A percentile compares a stretch with the other conserved stretches of the same genome.
phyloP scores from a whole-genome alignment of 129 eudicot genomes.

The Silybum marianum region DNA sequence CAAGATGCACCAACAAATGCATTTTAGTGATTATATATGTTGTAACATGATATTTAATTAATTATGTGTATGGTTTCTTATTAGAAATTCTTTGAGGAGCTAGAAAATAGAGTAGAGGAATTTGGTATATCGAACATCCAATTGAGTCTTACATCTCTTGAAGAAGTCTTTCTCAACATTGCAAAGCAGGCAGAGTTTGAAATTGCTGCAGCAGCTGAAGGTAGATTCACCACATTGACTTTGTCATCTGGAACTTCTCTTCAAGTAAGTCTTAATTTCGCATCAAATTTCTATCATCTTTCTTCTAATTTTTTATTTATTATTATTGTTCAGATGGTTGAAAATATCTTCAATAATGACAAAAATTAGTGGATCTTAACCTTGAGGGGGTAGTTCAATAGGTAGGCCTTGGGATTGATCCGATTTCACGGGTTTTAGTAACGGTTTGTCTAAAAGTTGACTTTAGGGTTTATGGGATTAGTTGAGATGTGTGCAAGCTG shows the following conservation, averaged over 20 bases:
- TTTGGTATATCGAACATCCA: slow-evolving; percentile 85
- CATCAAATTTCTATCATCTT: slow-evolving; percentile 1
- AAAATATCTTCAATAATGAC: too few relatives aligned
- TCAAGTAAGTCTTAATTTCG: slow-evolving; percentile 55
- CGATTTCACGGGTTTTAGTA: too few relatives aligned
- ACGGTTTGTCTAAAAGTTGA: too few relatives aligned
- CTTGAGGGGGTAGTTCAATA: too few relatives aligned
- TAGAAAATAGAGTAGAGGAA: slow-evolving; percentile 74
- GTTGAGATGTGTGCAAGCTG: too few relatives aligned
- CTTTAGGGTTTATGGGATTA: too few relatives aligned
- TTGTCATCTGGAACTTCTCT: slow-evolving; percentile 69
- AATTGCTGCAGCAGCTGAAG: slow-evolving; percentile 84
- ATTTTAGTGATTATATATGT: not conserved
- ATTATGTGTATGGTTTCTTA: slow-evolving; percentile 1
- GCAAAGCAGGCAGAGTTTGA: slow-evolving; percentile 85
- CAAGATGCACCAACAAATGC: not conserved
- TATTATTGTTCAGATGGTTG: too few relatives aligned
- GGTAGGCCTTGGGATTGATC: too few relatives aligned
- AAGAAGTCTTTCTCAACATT: slow-evolving; percentile 95
- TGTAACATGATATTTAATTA: not conserved
- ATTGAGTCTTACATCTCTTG: slow-evolving; percentile 85
- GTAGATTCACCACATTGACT: slow-evolving; percentile 61
- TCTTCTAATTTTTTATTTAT: too few relatives aligned
- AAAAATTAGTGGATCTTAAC: too few relatives aligned
- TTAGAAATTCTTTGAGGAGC: slow-evolving; percentile 75